Percentiles rank a stretch among this genome's conserved stretches.
These are phyloP conservation scores for Plasmodium gallinaceum DNA, from an alignment of 169 alveolate genomes.

Conservation along the genomic window DNA sequence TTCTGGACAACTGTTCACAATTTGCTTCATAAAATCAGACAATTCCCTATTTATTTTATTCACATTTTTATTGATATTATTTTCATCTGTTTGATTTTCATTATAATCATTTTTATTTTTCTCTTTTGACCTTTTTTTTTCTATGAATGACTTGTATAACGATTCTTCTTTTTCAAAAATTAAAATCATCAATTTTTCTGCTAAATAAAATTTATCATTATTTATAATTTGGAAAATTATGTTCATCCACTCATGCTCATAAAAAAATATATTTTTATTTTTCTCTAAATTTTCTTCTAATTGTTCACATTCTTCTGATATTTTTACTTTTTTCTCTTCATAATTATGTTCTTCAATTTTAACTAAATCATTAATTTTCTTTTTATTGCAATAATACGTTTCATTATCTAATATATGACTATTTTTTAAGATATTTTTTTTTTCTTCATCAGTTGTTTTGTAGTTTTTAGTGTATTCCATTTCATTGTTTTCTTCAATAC, in stretches of 20 bases:
- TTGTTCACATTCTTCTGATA: background rate
- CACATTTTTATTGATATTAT: background rate
- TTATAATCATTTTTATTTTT: background rate
- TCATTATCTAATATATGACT: background rate
- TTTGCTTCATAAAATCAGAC: slow-evolving; percentile 61
- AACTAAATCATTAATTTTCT: background rate
- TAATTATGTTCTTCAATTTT: background rate
- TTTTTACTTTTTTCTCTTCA: background rate
- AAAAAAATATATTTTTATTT: slow-evolving; percentile 27
- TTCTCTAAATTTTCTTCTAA: slow-evolving; percentile 1
- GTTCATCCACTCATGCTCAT: slow-evolving; percentile 63
- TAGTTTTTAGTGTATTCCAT: background rate
- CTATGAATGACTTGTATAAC: slow-evolving; percentile 24
- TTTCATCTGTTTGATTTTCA: background rate
- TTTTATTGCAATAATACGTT: background rate
- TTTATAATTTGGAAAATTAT: slow-evolving; percentile 54
- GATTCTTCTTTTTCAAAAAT: slow-evolving; percentile 66
- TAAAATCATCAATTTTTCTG: slow-evolving; percentile 50
- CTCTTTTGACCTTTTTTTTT: background rate
- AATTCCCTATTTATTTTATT: background rate
- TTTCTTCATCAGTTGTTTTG: background rate
- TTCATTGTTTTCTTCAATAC: too few species aligned
- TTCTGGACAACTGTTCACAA: slow-evolving; percentile 23
- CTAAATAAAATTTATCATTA: slow-evolving; percentile 48
- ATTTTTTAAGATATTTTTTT: background rate